Evolutionary conservation across 2,329 filamentous ascomycete species (phyloP), one percentile per base, ranked within the genome.

Genomic region (Volutella citrinella): DNA sequence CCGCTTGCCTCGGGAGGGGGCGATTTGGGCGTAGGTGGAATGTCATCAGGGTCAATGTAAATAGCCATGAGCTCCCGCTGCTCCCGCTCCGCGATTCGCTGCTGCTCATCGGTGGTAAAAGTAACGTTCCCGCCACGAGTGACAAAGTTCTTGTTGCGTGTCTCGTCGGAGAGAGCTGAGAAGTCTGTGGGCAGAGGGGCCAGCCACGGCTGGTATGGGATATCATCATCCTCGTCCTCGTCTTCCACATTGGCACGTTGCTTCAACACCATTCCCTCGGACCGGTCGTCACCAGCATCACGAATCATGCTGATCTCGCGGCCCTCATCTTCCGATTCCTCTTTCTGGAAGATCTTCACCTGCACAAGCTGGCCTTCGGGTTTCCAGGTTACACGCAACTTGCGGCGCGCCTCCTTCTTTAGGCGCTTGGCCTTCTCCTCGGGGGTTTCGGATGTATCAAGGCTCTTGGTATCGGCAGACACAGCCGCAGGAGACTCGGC

Each of bases 231-330:
- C 10, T 81, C 74, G 1, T 81, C 75, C 4, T 78, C 74, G 27
- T 70, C 65, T 18, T 69, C 68, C 7, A 69, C 64, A 27, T 55
- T 42, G 14, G 56, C 59, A n/a, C 72, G 66, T 43, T 72, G 69
- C 49, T 80, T 82, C 32, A 82, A 64, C 48, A 83, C 79, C 68
- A 84, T 80, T 30, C 85, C 82, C 52, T 87, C 86, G 6, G 79
- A 80, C 30, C 80, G 79, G 50, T 87, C 82, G 54, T 89, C 84
- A 19, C 76, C 75, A 5, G 82, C 82, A 57, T 89, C 84, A 30
- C 78, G 78, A 24, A 82, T 74, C 71, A 87, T 80, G 51, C 79
- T 83, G 35, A 73, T 69, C 34, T 78, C 75, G 35, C 84, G 74
- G 33, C 80, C 82, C 37, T 80, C 71, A 47, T 87, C 82, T 54